phyloP scores from a whole-genome alignment of 2,329 filamentous ascomycete genomes.

The Juglanconis oblonga region DNA sequence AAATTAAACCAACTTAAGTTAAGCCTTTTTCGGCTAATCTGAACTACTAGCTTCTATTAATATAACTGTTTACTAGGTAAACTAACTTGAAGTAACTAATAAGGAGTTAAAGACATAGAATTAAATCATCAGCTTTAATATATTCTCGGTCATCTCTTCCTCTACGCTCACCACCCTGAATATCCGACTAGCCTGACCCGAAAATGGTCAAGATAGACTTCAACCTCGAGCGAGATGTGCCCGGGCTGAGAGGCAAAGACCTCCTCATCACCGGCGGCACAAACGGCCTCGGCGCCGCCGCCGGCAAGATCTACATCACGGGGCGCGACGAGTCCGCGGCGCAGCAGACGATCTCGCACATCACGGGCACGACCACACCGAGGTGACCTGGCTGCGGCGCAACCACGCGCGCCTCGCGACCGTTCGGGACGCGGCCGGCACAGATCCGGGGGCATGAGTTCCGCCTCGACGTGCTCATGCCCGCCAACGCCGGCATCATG shows the following conservation, averaged over 20 bases:
- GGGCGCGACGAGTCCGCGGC: slow-evolving; percentile 41
- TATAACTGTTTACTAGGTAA: too few species aligned
- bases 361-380: slow-evolving; percentile 22
- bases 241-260: slow-evolving; percentile 32
- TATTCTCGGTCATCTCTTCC: too few species aligned
- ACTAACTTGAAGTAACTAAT: too few species aligned
- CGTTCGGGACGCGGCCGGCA: slow-evolving; percentile 29
- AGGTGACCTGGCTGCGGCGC: slow-evolving; percentile 27
- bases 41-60: too few species aligned
- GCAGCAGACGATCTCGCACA: slow-evolving; percentile 30
- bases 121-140: too few species aligned
- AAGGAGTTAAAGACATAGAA: too few species aligned
- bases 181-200: too few species aligned
- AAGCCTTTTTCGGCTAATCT: too few species aligned
- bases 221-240: slow-evolving; percentile 28
- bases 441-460: slow-evolving; percentile 26
- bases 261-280: slow-evolving; percentile 37
- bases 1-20: too few species aligned
- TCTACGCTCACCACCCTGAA: too few species aligned
- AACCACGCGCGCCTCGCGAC: slow-evolving; percentile 31
- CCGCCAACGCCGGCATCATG: slow-evolving; percentile 45
- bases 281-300: slow-evolving; percentile 10
- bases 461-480: slow-evolving; percentile 40
- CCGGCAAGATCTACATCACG: slow-evolving; percentile 25
- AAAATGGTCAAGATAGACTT: slow-evolving; percentile 18